These are phyloP conservation scores for Populus ilicifolia DNA, from an alignment of 345 rosid species.

Conservation along the genomic window DNA sequence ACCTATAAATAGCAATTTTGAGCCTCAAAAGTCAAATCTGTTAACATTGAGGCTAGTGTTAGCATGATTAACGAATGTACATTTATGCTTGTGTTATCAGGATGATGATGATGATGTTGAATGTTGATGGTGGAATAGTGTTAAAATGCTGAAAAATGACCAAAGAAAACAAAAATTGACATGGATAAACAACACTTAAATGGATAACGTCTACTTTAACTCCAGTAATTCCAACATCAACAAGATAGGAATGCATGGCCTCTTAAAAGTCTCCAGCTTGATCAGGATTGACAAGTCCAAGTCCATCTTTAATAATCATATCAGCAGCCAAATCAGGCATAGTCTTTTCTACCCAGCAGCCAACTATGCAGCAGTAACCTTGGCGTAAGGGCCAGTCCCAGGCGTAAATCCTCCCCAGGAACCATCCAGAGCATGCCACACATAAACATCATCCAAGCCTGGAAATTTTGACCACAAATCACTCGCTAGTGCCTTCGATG, in stretches of 20 bases:
- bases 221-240: slow-evolving; percentile 21
- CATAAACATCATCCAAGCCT: slow-evolving; percentile 14
- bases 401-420: slow-evolving; percentile 35
- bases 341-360: slow-evolving; percentile 5
- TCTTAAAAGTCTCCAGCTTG: slow-evolving; percentile 26
- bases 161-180: too few species aligned
- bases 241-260: slow-evolving; percentile 26
- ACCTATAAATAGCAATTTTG: too few species aligned
- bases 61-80: not conserved
- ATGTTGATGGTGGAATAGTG: too few species aligned
- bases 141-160: too few species aligned
- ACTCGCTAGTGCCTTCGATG: not conserved
- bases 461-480: slow-evolving; percentile 9
- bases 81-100: not conserved
- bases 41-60: too few species aligned
- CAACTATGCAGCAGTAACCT: slow-evolving; percentile 6
- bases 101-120: not conserved
- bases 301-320: slow-evolving; percentile 16
- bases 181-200: slow-evolving; percentile 1
- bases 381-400: slow-evolving; percentile 9
- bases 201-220: slow-evolving; percentile 33
- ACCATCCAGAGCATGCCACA: slow-evolving; percentile 32
- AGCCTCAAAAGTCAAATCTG: too few species aligned
- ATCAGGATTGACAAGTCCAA: slow-evolving; percentile 29
- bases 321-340: slow-evolving; percentile 6